Conservation (phyloP, 1,284 basidiomycete species). For the Paramarasmius palmivorus region DNA sequence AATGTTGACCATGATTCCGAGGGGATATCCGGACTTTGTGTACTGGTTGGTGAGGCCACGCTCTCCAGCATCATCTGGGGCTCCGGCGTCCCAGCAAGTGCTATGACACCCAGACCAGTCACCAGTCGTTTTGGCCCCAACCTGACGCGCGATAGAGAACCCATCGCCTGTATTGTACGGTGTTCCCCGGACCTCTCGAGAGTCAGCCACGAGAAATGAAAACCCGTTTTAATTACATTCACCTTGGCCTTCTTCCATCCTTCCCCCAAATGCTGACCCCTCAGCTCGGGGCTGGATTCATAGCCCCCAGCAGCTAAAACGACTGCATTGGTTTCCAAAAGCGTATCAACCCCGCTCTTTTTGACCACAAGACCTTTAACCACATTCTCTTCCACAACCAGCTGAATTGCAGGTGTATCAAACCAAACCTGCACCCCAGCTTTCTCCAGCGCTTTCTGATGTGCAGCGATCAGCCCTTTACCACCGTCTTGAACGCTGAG, state of each 20-base stretch:
- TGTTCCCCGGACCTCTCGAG: constrained; percentile 59
- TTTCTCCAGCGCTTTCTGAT: constrained; percentile 47
- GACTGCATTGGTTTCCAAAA: constrained; percentile 43
- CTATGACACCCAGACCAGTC: constrained; percentile 69
- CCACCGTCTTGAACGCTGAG: constrained; percentile 62
- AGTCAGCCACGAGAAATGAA: constrained; percentile 4
- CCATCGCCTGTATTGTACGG: constrained; percentile 71
- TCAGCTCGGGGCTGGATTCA: constrained; percentile 54
- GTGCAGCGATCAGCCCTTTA: constrained; percentile 64
- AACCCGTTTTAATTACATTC: constrained; percentile 13
- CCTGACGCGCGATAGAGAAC: constrained; percentile 46
- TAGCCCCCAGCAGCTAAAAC: constrained; percentile 67
- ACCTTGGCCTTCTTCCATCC: constrained; percentile 61
- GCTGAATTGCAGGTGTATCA: constrained; percentile 44
- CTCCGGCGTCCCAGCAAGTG: constrained; percentile 72
- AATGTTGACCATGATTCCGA: constrained; percentile 67
- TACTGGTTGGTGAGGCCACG: constrained; percentile 64
- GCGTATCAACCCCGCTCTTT: constrained; percentile 33
- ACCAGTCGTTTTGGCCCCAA: constrained; percentile 57
- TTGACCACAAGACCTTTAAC: constrained; percentile 48
- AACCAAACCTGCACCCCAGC: constrained; percentile 59
- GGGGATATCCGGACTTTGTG: constrained; percentile 72
- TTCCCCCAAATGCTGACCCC: constrained; percentile 51
- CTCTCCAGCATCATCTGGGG: constrained; percentile 48
- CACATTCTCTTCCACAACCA: constrained; percentile 38